A percentile compares a stretch with the other conserved stretches of the same genome.
phyloP scores from a whole-genome alignment of 495 filamentous ascomycete genomes.

The Aspergillus leporis region DNA sequence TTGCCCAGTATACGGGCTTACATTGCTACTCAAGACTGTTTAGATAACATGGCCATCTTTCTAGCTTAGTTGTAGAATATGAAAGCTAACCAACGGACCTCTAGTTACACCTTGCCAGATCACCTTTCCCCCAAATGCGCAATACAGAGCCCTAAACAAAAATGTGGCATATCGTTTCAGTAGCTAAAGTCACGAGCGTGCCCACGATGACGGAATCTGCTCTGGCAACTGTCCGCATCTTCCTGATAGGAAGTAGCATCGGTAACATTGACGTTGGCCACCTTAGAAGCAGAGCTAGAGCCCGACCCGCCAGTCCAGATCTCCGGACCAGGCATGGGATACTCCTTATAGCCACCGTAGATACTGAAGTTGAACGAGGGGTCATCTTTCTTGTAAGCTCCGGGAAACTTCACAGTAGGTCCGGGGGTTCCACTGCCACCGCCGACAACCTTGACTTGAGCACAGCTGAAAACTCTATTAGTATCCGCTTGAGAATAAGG shows the following conservation, averaged over 20 bases:
- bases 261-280: not conserved
- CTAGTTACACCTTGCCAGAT: not conserved
- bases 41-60: no score
- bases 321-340: slow-evolving; percentile 8
- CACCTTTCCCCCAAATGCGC: not conserved
- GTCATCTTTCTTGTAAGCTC: slow-evolving; percentile 42
- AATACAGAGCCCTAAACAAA: not conserved
- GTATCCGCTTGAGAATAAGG: not conserved
- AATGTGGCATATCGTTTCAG: not conserved
- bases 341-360: slow-evolving; percentile 3
- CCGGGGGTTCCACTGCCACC: slow-evolving; percentile 49
- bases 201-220: not conserved
- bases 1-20: no score
- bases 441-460: slow-evolving; percentile 55
- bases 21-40: no score
- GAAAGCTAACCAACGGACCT: no score
- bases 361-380: slow-evolving; percentile 10
- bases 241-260: not conserved
- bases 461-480: slow-evolving; percentile 37
- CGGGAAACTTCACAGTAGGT: slow-evolving; percentile 48
- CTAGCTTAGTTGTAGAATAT: no score
- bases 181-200: not conserved
- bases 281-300: not conserved
- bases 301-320: slow-evolving; percentile 7
- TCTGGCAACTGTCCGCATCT: not conserved